A percentile compares a stretch with the other conserved stretches of the same genome.
Conservation (phyloP, 345 rosid genomes). For the Eutrema japonicum region DNA sequence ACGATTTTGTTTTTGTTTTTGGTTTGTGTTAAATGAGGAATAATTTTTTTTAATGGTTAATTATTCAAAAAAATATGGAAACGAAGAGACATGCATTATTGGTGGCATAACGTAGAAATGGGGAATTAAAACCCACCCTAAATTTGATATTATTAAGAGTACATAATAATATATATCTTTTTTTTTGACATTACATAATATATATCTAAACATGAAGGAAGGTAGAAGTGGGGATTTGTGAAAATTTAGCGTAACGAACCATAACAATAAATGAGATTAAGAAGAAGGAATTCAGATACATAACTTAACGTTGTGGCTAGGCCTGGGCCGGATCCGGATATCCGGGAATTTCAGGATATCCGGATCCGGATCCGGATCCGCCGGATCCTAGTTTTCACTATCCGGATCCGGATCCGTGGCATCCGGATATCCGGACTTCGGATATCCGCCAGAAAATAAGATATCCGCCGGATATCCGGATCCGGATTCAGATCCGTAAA, state of each 20-base stretch:
- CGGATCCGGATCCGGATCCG: no score
- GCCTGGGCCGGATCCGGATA: no score
- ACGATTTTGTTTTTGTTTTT: not conserved
- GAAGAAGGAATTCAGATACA: slow-evolving; percentile 47
- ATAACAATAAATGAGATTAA: slow-evolving; percentile 53
- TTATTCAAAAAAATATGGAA: slow-evolving; percentile 1
- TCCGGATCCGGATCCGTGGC: no score
- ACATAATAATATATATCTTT: not conserved
- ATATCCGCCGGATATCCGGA: no score
- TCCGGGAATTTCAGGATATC: no score
- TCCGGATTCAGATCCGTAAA: no score
- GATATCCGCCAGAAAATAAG: no score
- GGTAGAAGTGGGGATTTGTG: slow-evolving; percentile 67
- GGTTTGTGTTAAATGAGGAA: not conserved
- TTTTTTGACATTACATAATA: no score
- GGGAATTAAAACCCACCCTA: not conserved
- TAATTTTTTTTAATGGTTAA: not conserved
- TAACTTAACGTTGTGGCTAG: slow-evolving; percentile 81
- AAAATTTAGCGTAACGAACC: slow-evolving; percentile 98
- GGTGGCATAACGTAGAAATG: slow-evolving; percentile 11
- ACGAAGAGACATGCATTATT: slow-evolving; percentile 15
- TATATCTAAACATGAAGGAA: slow-evolving; percentile 9
- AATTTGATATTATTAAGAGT: not conserved
- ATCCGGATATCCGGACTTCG: no score
- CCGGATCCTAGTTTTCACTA: no score